A percentile compares a stretch with the other conserved stretches of the same genome.
phyloP scores from a whole-genome alignment of 495 filamentous ascomycete species.

The Penicillium ucsense region DNA sequence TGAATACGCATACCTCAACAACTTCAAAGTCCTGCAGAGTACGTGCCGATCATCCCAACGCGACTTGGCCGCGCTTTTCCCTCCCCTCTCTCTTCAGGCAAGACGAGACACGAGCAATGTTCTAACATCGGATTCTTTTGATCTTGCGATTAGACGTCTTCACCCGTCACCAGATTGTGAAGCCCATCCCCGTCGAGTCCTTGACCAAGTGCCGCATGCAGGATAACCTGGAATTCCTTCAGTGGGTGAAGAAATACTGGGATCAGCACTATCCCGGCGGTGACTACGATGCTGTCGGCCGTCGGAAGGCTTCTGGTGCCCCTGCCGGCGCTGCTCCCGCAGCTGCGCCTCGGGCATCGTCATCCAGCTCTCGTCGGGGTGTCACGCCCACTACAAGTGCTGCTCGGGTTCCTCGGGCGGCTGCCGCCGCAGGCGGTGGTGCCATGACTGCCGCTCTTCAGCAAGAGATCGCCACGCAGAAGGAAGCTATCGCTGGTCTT shows the following conservation, averaged over 20 bases:
- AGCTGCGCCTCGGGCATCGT: constrained; percentile 24
- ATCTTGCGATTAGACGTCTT: constrained; percentile 54
- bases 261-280: constrained; percentile 95
- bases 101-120: background rate
- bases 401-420: constrained; percentile 31
- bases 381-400: constrained; percentile 63
- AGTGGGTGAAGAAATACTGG: constrained; percentile 95
- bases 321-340: constrained; percentile 32
- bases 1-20: constrained; percentile 95
- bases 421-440: constrained; percentile 37
- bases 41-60: constrained; percentile 23
- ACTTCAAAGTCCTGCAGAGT: constrained; percentile 97
- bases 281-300: constrained; percentile 82
- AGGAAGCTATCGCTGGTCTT: constrained; percentile 75
- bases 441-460: constrained; percentile 57
- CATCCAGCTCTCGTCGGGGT: constrained; percentile 42
- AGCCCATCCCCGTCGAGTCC: constrained; percentile 74
- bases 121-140: background rate
- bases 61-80: background rate
- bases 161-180: constrained; percentile 74
- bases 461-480: constrained; percentile 73
- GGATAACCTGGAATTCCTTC: constrained; percentile 97
- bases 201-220: constrained; percentile 99
- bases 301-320: constrained; percentile 70
- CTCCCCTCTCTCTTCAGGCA: background rate